phyloP scores from a whole-genome alignment of 2,329 filamentous ascomycete species.

The Aspergillus glaucus region DNA sequence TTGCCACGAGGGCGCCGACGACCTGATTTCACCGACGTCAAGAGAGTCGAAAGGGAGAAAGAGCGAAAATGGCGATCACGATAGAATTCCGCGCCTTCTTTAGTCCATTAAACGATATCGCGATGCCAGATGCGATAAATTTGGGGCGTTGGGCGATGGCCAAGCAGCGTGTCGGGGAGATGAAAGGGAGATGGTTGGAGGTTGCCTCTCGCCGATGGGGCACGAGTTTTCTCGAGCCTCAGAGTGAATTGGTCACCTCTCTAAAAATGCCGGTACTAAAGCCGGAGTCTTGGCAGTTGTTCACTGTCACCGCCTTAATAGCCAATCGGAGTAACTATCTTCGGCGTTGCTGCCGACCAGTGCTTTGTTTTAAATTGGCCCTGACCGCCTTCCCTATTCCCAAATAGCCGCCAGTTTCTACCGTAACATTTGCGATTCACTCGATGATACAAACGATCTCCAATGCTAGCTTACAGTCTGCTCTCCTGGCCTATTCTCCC shows the following conservation, averaged over 20 bases:
- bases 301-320: neutral
- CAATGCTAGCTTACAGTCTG: conserved; percentile 18
- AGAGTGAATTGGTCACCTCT: conserved; percentile 17
- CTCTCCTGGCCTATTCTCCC: conserved; percentile 16
- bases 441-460: conserved; percentile 1
- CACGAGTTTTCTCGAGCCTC: conserved; percentile 36
- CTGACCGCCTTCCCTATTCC: conserved; percentile 17
- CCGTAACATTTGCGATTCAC: conserved; percentile 2
- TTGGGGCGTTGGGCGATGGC: conserved; percentile 27
- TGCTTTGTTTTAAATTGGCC: conserved; percentile 11
- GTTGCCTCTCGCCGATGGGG: conserved; percentile 36
- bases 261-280: conserved; percentile 12
- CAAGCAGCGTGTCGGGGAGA: conserved; percentile 26
- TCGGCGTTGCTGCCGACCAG: neutral
- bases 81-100: conserved; percentile 20
- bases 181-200: conserved; percentile 38
- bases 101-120: conserved; percentile 30
- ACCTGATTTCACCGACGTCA: conserved; percentile 32
- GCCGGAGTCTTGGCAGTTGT: neutral
- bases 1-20: conserved; percentile 44
- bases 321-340: conserved; percentile 3
- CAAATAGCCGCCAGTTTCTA: neutral
- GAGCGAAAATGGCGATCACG: conserved; percentile 21
- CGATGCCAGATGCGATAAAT: conserved; percentile 38
- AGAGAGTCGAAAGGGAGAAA: conserved; percentile 25